Evolutionary conservation across 345 rosid species (phyloP).

Genomic region (Brassica cretica): DNA sequence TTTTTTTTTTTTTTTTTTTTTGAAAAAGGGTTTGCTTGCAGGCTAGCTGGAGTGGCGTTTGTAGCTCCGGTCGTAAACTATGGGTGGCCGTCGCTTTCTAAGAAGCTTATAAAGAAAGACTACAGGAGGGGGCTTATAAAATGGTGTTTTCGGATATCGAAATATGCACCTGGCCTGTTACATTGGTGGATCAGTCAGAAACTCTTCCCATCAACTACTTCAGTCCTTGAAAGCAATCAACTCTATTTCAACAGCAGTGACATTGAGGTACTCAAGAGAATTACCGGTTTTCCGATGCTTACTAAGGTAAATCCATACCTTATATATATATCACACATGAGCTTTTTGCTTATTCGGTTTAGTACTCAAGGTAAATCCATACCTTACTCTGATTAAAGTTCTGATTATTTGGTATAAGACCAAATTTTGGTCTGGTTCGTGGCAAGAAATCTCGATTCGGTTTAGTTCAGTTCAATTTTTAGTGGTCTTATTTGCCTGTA

Average conservation of each 20-base stretch:
- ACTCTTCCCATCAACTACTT: constrained; percentile 54
- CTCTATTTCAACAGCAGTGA: constrained; percentile 59
- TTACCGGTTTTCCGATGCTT: constrained; percentile 70
- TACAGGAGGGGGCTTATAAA: constrained; percentile 53
- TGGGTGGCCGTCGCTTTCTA: constrained; percentile 70
- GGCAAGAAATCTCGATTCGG: background rate
- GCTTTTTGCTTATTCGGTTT: background rate
- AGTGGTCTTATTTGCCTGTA: background rate
- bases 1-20: no score
- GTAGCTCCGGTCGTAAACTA: constrained; percentile 70
- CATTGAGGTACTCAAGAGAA: constrained; percentile 57
- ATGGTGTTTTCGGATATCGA: constrained; percentile 54
- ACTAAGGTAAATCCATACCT: constrained; percentile 50
- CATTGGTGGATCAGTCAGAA: constrained; percentile 76
- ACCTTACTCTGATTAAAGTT: background rate
- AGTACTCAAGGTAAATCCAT: background rate
- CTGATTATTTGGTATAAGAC: background rate
- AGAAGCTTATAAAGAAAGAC: constrained; percentile 50
- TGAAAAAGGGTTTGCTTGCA: constrained; percentile 22
- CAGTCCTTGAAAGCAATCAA: constrained; percentile 55
- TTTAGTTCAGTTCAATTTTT: background rate
- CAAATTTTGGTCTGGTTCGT: background rate
- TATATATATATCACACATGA: background rate
- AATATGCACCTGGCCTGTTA: constrained; percentile 57
- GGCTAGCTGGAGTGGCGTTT: constrained; percentile 72